Evolutionary conservation across 495 filamentous ascomycete species (phyloP).

Genomic region (Pyrenula aspistea): DNA sequence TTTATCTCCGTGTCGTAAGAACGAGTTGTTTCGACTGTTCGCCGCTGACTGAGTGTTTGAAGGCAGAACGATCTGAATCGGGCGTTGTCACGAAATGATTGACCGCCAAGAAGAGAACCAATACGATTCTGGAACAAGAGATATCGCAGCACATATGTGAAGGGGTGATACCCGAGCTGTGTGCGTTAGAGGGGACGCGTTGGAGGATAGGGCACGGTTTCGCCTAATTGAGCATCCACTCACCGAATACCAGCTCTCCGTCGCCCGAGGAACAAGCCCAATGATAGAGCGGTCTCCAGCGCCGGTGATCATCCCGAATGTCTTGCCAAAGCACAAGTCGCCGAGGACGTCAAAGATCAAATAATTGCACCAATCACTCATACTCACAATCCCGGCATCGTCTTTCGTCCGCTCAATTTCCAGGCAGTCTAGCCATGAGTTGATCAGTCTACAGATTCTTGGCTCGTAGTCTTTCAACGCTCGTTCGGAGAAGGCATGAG

Average conservation of each 20-base stretch:
- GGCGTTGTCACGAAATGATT: neutral
- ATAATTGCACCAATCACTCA: constrained; percentile 51
- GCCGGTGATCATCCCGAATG: constrained; percentile 52
- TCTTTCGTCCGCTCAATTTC: neutral
- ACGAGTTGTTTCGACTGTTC: neutral
- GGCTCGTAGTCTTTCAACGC: constrained; percentile 3
- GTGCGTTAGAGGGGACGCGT: constrained; percentile 12
- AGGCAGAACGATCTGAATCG: neutral
- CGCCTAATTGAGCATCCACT: neutral
- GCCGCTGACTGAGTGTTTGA: neutral
- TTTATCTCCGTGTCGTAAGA: neutral
- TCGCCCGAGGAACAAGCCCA: neutral
- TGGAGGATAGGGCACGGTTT: no score
- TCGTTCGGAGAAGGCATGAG: constrained; percentile 5
- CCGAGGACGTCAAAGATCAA: constrained; percentile 60
- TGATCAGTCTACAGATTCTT: neutral
- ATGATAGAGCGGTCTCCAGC: constrained; percentile 43
- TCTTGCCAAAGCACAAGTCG: constrained; percentile 55
- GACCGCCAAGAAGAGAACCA: no score
- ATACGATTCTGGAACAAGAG: no score
- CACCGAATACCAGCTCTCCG: neutral
- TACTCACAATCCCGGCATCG: constrained; percentile 15
- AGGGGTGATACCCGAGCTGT: no score
- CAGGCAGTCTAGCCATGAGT: neutral
- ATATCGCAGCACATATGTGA: no score